Base-by-base conservation (phyloP, 345 rosid genomes). In the Rhodamnia argentea region DNA sequence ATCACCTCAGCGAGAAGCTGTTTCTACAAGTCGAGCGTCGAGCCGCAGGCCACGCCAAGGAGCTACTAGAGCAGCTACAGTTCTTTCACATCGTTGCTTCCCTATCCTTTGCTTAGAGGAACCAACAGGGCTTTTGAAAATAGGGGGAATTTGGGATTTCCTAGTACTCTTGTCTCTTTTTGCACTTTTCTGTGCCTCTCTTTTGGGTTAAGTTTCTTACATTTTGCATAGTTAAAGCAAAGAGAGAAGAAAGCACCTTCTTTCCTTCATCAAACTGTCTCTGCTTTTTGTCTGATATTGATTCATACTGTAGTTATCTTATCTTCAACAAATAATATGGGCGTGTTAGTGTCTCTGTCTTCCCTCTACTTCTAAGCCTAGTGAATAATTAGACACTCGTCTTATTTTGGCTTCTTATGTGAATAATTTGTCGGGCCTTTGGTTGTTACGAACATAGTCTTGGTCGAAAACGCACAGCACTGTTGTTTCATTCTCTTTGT, bases 11-110 rank as follows among this genome's bases (percentile, higher is more conserved):
- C 57, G 93, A 95, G 83, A 92, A 93, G 91, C 88, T 97, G 84
- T 97, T 97, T 84, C 84, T 78, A 44, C 87, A 96, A 55, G 94
- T 94, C 56, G 95, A 90, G 89, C 88, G 82, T n/a, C 95, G 95
- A 44, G 99, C 90, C 82, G 84, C 90, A 24, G 88, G 40, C 88
- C 94, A 92, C 86, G 99, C 98, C 13, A 95, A 93, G 82, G 99
- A 95, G 88, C 88, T 96, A 37, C 87, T 97, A 59, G 98, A 93
- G 81, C 87, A 95, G 88, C 88, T 97, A 58, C 98, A 97, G 58
- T 96, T 97, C 89, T 95, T 89, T 64, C 99, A 95, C 84, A 94
- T 96, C 8, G 98, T 95, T 54, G 98, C 98, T 16, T 96, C 98
- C 9, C 94, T 97, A 64, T 93, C 98, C 86, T 85, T 93, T 85